phyloP scores from a whole-genome alignment of 2,329 filamentous ascomycete genomes.

The Sclerotinia trifoliorum region DNA sequence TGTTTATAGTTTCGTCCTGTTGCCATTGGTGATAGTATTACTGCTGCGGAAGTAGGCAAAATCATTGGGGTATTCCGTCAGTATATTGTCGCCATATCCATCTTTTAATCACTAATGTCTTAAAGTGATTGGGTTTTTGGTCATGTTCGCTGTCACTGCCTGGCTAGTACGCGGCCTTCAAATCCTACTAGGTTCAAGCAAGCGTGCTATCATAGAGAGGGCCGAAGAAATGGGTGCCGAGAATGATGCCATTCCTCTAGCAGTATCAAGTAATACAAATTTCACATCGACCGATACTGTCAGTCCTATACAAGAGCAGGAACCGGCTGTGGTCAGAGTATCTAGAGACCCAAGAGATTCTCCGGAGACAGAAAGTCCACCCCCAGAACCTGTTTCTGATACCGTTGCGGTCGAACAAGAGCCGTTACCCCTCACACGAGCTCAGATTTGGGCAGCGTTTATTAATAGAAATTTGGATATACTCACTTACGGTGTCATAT shows the following conservation, averaged over 20 bases:
- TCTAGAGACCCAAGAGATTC: conserved; percentile 32
- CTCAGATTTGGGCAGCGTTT: conserved; percentile 51
- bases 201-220: conserved; percentile 51
- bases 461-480: conserved; percentile 49
- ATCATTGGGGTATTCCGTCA: conserved; percentile 59
- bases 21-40: conserved; percentile 55
- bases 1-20: conserved; percentile 49
- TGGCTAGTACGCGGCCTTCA: conserved; percentile 56
- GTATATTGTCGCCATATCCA: conserved; percentile 30
- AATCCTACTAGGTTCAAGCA: conserved; percentile 51
- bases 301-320: conserved; percentile 34
- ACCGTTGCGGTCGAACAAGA: conserved; percentile 41
- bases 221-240: conserved; percentile 51
- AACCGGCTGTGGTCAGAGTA: conserved; percentile 35
- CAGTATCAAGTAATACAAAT: conserved; percentile 31
- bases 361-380: conserved; percentile 28
- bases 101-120: background rate
- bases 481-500: conserved; percentile 46
- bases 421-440: conserved; percentile 46
- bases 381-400: conserved; percentile 3
- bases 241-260: conserved; percentile 50
- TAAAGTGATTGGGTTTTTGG: conserved; percentile 54
- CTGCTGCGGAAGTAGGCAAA: conserved; percentile 54
- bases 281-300: conserved; percentile 27
- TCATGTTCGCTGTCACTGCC: conserved; percentile 52